Evolutionary conservation across 2,329 filamentous ascomycete species (phyloP).

Genomic region (Periglandula ipomoeae): DNA sequence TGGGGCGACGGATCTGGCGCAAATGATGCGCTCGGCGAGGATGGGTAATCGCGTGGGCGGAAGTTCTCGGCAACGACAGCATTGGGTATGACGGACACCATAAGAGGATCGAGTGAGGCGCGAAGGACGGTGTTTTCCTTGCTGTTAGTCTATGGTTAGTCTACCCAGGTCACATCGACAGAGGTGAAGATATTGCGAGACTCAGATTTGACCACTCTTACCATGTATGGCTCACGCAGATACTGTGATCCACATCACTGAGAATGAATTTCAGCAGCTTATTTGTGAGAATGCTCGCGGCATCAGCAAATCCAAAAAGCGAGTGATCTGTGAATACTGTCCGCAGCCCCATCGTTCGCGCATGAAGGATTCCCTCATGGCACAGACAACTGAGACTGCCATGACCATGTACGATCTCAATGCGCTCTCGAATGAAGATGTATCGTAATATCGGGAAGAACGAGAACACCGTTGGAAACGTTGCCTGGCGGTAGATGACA

Average conservation of each 20-base stretch:
- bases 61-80: conserved; percentile 97
- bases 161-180: background rate
- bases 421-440: conserved; percentile 86
- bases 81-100: conserved; percentile 97
- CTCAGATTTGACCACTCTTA: conserved; percentile 29
- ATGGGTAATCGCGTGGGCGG: conserved; percentile 47
- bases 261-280: conserved; percentile 93
- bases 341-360: conserved; percentile 86
- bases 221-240: conserved; percentile 98
- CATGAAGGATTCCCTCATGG: conserved; percentile 90
- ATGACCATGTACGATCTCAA: conserved; percentile 98
- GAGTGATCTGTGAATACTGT: conserved; percentile 98
- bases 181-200: background rate
- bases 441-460: conserved; percentile 98
- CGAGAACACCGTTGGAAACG: conserved; percentile 94
- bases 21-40: conserved; percentile 25
- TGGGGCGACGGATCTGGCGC: conserved; percentile 46
- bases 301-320: conserved; percentile 93
- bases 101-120: conserved; percentile 87
- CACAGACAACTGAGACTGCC: conserved; percentile 87
- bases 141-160: conserved; percentile 33
- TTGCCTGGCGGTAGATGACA: conserved; percentile 87
- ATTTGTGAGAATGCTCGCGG: conserved; percentile 90
- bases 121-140: conserved; percentile 97
- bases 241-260: conserved; percentile 95